Percentiles rank a stretch among this genome's conserved stretches.
These are phyloP conservation scores for Calonectria pseudoturangicola DNA, from an alignment of 2,329 filamentous ascomycete genomes.

Conservation along the genomic window DNA sequence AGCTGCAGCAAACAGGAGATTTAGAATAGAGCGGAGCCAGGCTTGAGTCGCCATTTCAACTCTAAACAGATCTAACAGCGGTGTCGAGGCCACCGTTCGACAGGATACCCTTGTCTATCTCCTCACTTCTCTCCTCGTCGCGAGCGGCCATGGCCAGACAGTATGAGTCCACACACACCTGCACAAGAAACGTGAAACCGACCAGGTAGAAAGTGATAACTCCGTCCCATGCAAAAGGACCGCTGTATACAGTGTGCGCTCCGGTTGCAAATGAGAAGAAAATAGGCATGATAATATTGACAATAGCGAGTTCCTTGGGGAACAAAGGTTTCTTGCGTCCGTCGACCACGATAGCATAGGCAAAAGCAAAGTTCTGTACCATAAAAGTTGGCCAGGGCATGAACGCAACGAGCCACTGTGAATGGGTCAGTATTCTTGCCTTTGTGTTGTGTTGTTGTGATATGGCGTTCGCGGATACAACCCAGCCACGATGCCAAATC, in stretches of 20 bases:
- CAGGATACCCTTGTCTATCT: background rate
- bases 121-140: background rate
- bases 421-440: background rate
- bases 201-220: conserved; percentile 38
- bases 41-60: too few species aligned
- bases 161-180: conserved; percentile 30
- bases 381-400: conserved; percentile 43
- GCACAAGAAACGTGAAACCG: conserved; percentile 40
- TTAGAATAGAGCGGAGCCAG: too few species aligned
- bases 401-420: conserved; percentile 34
- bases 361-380: conserved; percentile 42
- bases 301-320: conserved; percentile 40
- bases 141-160: conserved; percentile 25
- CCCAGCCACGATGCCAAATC: too few species aligned
- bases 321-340: conserved; percentile 40
- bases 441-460: background rate
- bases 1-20: too few species aligned
- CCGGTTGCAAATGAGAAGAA: conserved; percentile 35
- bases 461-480: too few species aligned
- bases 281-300: conserved; percentile 41
- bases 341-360: conserved; percentile 43
- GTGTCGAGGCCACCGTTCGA: background rate
- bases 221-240: conserved; percentile 43
- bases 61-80: too few species aligned
- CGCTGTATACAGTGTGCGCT: conserved; percentile 37